phyloP scores from a whole-genome alignment of 2,329 filamentous ascomycete species.

The Sporothrix phasma region DNA sequence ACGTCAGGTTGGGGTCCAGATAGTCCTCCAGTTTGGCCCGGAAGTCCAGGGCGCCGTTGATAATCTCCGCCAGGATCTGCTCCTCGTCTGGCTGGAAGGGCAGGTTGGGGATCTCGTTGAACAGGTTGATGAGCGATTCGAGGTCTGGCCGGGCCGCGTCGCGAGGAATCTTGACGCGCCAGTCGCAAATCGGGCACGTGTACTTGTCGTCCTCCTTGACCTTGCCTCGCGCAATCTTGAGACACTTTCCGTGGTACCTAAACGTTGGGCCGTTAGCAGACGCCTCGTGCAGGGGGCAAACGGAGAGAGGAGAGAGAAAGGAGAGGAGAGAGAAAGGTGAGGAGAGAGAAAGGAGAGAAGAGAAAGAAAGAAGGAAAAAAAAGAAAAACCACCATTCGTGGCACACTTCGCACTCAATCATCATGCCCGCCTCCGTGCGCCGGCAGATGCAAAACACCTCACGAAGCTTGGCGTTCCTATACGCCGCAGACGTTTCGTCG shows the following conservation, averaged over 20 bases:
- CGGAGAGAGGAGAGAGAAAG: too few relatives aligned
- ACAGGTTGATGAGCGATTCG: conserved; percentile 76
- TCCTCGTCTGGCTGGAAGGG: conserved; percentile 97
- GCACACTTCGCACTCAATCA: conserved; percentile 98
- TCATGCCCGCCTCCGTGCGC: conserved; percentile 89
- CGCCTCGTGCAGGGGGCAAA: too few relatives aligned
- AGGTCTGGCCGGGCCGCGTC: conserved; percentile 92
- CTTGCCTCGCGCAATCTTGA: conserved; percentile 95
- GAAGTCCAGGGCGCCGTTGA: conserved; percentile 75
- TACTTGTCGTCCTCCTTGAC: conserved; percentile 98
- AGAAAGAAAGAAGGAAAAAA: not conserved
- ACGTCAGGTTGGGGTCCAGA: conserved; percentile 72
- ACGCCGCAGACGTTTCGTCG: conserved; percentile 41
- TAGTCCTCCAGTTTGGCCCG: conserved; percentile 70
- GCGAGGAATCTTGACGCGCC: conserved; percentile 90
- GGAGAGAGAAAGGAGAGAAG: too few relatives aligned
- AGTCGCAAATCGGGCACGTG: conserved; percentile 96
- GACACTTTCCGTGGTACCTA: conserved; percentile 83
- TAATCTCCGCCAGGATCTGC: conserved; percentile 72
- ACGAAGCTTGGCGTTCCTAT: conserved; percentile 51
- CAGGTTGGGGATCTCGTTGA: conserved; percentile 67
- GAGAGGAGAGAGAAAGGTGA: too few relatives aligned
- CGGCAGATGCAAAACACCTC: conserved; percentile 98
- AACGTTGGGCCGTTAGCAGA: conserved; percentile 28
- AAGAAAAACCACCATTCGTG: conserved; percentile 71